phyloP scores from a whole-genome alignment of 192 early-diverging fungal genomes.

The Coemansia sp. region DNA sequence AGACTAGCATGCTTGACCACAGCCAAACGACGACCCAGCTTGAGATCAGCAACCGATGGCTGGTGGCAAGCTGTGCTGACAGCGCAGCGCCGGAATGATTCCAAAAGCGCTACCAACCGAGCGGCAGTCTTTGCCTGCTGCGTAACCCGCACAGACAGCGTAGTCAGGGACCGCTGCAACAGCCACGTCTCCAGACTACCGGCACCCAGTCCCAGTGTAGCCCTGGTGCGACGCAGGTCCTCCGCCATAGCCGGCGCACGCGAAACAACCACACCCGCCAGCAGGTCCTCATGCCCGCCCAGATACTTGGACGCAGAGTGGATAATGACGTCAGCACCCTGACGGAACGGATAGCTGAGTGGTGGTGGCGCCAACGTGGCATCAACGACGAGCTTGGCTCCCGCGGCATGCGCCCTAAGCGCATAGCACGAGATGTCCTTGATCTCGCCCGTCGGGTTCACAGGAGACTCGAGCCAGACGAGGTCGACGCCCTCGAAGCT shows the following conservation, averaged over 20 bases:
- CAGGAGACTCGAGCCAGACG: constrained; percentile 63
- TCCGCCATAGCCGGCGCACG: constrained; percentile 37
- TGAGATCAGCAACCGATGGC: constrained; percentile 17
- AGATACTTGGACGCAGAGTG: constrained; percentile 74
- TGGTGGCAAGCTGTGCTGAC: constrained; percentile 39
- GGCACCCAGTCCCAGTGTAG: constrained; percentile 54
- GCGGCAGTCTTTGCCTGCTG: constrained; percentile 60
- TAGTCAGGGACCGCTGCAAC: constrained; percentile 59
- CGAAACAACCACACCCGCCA: constrained; percentile 64
- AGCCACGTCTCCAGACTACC: constrained; percentile 70
- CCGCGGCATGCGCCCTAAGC: constrained; percentile 50
- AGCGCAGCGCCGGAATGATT: constrained; percentile 37
- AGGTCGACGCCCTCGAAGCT: constrained; percentile 51
- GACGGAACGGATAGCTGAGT: constrained; percentile 58
- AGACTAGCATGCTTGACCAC: constrained; percentile 43
- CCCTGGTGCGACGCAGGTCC: constrained; percentile 52
- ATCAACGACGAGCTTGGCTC: constrained; percentile 61
- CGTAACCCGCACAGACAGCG: constrained; percentile 61
- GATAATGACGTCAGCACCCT: constrained; percentile 67
- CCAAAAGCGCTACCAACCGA: constrained; percentile 56
- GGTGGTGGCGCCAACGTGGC: constrained; percentile 73
- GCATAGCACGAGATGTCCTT: constrained; percentile 37
- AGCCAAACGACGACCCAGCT: constrained; percentile 24
- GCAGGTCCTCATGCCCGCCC: constrained; percentile 67
- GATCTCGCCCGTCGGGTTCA: constrained; percentile 63